Evolutionary conservation across 345 rosid genomes (phyloP).

Genomic region (Streptanthus diversifolius): DNA sequence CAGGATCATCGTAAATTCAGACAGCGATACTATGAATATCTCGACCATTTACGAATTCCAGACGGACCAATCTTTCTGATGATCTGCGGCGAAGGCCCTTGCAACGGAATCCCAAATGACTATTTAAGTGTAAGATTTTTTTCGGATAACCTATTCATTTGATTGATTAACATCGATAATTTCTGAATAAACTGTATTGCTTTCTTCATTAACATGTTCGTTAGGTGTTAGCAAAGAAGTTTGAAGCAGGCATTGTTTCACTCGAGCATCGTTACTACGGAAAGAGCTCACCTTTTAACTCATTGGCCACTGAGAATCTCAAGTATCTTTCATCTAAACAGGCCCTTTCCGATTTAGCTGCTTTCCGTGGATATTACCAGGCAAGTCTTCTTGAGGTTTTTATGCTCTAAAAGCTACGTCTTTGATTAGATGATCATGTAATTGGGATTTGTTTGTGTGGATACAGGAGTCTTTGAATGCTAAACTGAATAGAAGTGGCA

Average conservation of each 20-base stretch:
- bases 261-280: slow-evolving; percentile 98
- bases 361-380: slow-evolving; percentile 82
- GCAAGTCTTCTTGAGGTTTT: slow-evolving; percentile 33
- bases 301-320: slow-evolving; percentile 61
- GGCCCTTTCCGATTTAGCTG: slow-evolving; percentile 83
- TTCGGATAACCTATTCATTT: background rate
- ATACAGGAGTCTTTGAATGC: slow-evolving; percentile 57
- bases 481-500: slow-evolving; percentile 51
- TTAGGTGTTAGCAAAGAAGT: slow-evolving; percentile 92
- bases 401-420: background rate
- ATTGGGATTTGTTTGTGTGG: background rate
- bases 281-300: slow-evolving; percentile 75
- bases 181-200: background rate
- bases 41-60: slow-evolving; percentile 57
- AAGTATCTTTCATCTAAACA: slow-evolving; percentile 90
- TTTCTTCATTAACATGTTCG: background rate
- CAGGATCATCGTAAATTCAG: slow-evolving; percentile 69
- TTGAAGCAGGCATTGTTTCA: slow-evolving; percentile 92
- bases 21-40: slow-evolving; percentile 81
- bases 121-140: slow-evolving; percentile 52
- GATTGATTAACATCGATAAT: background rate
- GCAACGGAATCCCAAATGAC: slow-evolving; percentile 75
- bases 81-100: slow-evolving; percentile 79
- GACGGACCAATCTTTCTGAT: slow-evolving; percentile 80
- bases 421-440: background rate